These are phyloP conservation scores for Carallia brachiata DNA, from an alignment of 345 rosid species.

Conservation along the genomic window DNA sequence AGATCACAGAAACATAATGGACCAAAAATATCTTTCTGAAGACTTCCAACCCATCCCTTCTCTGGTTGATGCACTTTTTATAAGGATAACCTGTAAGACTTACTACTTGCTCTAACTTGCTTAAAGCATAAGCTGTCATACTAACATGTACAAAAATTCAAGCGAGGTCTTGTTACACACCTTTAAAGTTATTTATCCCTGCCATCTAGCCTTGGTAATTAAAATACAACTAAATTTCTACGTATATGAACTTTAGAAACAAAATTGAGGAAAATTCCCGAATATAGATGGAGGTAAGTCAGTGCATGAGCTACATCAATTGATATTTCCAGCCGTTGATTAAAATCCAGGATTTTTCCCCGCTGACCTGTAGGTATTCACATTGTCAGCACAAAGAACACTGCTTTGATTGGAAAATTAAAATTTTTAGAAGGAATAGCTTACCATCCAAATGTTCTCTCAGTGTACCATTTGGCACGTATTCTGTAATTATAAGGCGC, in stretches of 20 bases:
- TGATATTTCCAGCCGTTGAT: constrained; percentile 85
- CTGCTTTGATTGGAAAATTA: constrained; percentile 7
- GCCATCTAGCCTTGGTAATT: not conserved
- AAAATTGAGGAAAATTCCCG: constrained; percentile 22
- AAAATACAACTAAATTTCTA: not conserved
- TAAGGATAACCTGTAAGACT: too few species aligned
- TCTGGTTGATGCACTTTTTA: too few species aligned
- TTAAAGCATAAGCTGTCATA: too few species aligned
- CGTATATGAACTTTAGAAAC: not conserved
- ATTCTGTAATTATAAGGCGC: constrained; percentile 90
- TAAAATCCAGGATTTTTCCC: constrained; percentile 74
- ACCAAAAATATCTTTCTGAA: too few species aligned
- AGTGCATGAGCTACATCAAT: constrained; percentile 96
- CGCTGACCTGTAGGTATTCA: constrained; percentile 46
- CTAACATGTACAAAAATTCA: not conserved
- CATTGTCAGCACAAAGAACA: constrained; percentile 1
- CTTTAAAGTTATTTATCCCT: not conserved
- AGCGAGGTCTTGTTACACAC: not conserved
- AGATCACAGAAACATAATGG: too few species aligned
- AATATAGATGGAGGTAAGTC: constrained; percentile 83
- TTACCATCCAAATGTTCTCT: constrained; percentile 96
- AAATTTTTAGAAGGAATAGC: constrained; percentile 13
- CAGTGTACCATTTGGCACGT: constrained; percentile 85
- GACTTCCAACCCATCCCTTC: too few species aligned
- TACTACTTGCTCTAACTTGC: too few species aligned